phyloP scores from a whole-genome alignment of 2,329 filamentous ascomycete species.

The Lasiodiplodia hormozganensis region DNA sequence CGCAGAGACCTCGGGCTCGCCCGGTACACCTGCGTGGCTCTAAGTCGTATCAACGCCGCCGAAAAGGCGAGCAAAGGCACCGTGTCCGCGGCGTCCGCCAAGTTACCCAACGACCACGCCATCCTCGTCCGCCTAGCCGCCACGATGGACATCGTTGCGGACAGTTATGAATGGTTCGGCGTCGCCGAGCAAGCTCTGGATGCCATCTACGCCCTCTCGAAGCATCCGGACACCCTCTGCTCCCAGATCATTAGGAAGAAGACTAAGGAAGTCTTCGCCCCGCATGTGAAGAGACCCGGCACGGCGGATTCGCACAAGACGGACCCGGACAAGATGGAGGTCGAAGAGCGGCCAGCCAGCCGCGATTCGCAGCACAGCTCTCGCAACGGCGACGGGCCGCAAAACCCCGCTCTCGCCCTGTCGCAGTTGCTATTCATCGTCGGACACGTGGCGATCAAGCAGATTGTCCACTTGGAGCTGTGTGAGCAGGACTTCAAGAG shows the following conservation, averaged over 20 bases:
- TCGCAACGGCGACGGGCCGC: slow-evolving; percentile 51
- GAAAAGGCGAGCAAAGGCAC: slow-evolving; percentile 73
- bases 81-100: slow-evolving; percentile 63
- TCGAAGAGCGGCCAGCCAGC: slow-evolving; percentile 32
- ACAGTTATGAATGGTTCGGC: slow-evolving; percentile 92
- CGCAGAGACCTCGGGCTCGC: slow-evolving; percentile 84
- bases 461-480: slow-evolving; percentile 97
- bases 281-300: slow-evolving; percentile 44
- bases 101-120: slow-evolving; percentile 88
- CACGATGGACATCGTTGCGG: slow-evolving; percentile 83
- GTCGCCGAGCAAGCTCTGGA: slow-evolving; percentile 95
- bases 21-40: slow-evolving; percentile 93
- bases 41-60: slow-evolving; percentile 86
- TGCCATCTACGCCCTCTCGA: slow-evolving; percentile 92
- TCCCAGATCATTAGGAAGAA: slow-evolving; percentile 89
- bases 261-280: slow-evolving; percentile 79
- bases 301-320: slow-evolving; percentile 20
- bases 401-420: slow-evolving; percentile 75
- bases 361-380: slow-evolving; percentile 28
- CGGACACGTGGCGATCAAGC: slow-evolving; percentile 96
- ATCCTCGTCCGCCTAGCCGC: slow-evolving; percentile 80
- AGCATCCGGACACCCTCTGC: slow-evolving; percentile 91
- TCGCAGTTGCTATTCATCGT: slow-evolving; percentile 95
- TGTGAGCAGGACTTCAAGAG: slow-evolving; percentile 98
- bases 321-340: slow-evolving; percentile 28